phyloP scores from a whole-genome alignment of 2,329 filamentous ascomycete species.

The Pseudogymnoascus sp. region DNA sequence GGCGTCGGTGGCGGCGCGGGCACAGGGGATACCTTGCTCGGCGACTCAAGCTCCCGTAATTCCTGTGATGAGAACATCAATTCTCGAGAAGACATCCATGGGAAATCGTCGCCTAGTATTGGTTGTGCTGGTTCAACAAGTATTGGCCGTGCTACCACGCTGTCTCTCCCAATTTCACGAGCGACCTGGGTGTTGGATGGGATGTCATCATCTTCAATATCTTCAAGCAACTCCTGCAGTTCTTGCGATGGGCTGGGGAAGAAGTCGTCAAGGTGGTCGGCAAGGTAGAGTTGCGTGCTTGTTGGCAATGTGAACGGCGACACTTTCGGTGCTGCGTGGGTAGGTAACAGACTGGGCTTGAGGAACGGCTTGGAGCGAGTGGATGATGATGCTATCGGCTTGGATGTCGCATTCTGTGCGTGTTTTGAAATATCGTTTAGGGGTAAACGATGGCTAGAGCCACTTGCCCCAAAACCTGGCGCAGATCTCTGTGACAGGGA shows the following conservation, averaged over 20 bases:
- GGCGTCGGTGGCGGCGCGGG: neutral
- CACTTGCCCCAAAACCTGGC: neutral
- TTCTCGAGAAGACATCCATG: slow-evolving; percentile 31
- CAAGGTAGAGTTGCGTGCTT: slow-evolving; percentile 48
- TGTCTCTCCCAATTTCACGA: slow-evolving; percentile 18
- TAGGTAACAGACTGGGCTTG: neutral
- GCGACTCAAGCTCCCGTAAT: slow-evolving; percentile 35
- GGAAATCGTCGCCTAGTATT: neutral
- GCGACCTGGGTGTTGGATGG: slow-evolving; percentile 20
- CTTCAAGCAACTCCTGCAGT: slow-evolving; percentile 42
- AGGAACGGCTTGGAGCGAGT: neutral
- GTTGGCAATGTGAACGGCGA: slow-evolving; percentile 20
- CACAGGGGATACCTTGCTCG: slow-evolving; percentile 13
- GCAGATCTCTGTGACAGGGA: neutral
- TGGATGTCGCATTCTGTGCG: neutral
- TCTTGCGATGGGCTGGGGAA: slow-evolving; percentile 52
- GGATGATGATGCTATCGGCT: neutral
- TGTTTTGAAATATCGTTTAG: neutral
- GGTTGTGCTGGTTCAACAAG: neutral
- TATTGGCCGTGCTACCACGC: neutral
- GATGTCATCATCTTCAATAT: slow-evolving; percentile 25
- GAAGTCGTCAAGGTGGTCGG: slow-evolving; percentile 43
- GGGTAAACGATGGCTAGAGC: neutral
- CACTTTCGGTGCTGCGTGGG: slow-evolving; percentile 10
- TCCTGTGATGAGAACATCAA: slow-evolving; percentile 41